Evolutionary conservation across 106 monocot species (phyloP), one percentile per base, ranked within the genome.

Genomic region (Dendrobium officinale): DNA sequence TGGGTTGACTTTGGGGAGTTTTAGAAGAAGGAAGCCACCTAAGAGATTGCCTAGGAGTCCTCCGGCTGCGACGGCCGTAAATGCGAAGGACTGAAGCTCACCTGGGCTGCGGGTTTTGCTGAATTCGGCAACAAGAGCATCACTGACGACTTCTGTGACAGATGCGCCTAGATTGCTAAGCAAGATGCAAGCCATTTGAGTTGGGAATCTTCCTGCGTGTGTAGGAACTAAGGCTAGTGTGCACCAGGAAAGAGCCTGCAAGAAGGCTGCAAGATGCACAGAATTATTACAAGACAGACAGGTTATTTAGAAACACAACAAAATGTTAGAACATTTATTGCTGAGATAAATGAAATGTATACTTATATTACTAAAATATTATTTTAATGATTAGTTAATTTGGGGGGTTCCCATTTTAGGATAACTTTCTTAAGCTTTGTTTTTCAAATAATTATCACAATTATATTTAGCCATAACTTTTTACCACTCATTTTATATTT

Each of bases 231-330:
- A 13, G 17, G 88, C 89, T 1, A 96, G 84, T 47, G 87, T 86
- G 41, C 89, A 93, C 96, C 96, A 96, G 19, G 96, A 89, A 44
- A 92, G 1, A 17, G 88, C 79, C 90, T 96, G 96, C 58, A 96
- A 81, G 27, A 91, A 80, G 17, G 79, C 95, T 93, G 85, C 49
- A 88, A 77, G 43, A 44, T 9, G 3, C 72, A 72, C 13, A 72
- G 11, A 66, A 24, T 66, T 9, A 72, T 9, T 72, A 7, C 22
- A 64, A 64, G 64, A 64, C 7, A 19, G 24, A 37, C 64, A 64
- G 64, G 64, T 26, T 64, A 64, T 64, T 22, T n/a, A 64, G 18
- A 64, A 64, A n/a, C 64, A 64, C 22, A 64, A 64, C 2, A 19
- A 64, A 22, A n/a, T 64, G 64, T 64, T 19, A 64, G 64, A 64